Evolutionary conservation across 2,329 filamentous ascomycete species (phyloP), one percentile per base, ranked within the genome.

Genomic region (Endoconidiophora laricicola): DNA sequence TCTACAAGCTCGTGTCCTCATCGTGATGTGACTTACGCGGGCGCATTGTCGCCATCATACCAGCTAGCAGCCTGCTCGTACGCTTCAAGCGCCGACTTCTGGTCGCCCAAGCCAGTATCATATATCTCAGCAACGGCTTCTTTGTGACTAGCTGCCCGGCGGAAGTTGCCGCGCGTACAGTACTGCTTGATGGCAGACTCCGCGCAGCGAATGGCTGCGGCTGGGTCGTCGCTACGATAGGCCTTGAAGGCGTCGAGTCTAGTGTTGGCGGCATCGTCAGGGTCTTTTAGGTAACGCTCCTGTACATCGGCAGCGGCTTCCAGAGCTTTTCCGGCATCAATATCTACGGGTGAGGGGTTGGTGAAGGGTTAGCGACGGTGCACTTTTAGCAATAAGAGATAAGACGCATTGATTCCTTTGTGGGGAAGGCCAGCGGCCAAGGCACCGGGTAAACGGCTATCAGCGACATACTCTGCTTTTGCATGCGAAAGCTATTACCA

Each of bases 201-300:
- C 50, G 95, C 70, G 60, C 85, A 87, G 54, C 85, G 73, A 41
- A 83, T 85, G 14, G 88, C 90, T 59, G 90, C 82, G 61, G 86
- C 73, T 18, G 87, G 87, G 59, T 85, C 79, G 48, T 83, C 79
- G 66, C 87, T 93, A 59, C 82, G 77, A 69, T 95, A 96, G 54
- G 86, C 83, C 71, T 96, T 95, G 75, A 88, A 96, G 48, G 91
- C 91, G 64, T 96, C 88, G 60, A 82, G 78, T 54, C 87, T 70
- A 44, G 83, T 82, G 66, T 94, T 93, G 56, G 90, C 88, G 44
- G 87, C 86, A 62, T 96, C 91, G 62, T 94, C 86, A 40, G 83
- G 85, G 61, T 96, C 88, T 62, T 87, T 93, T 46, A 96, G 75
- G 59, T 88, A 81, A 57, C 79, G 74, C 46, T 70, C 76, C 64